Base-by-base conservation (phyloP, 345 rosid species). In the Gossypium mustelinum region DNA sequence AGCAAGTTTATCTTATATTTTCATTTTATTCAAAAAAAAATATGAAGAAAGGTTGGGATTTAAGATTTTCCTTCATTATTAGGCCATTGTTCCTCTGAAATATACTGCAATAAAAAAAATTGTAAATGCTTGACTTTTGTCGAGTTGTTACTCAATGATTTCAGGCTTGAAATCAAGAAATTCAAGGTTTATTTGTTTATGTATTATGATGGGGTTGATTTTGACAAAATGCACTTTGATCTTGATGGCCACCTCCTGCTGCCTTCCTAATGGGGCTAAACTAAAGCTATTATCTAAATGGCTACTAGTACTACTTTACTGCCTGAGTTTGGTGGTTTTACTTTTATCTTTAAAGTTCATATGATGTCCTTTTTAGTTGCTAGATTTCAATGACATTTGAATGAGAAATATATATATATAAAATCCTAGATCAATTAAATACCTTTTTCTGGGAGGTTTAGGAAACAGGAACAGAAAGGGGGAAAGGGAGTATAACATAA, bases 341-440 rank as follows among this genome's bases (percentile, higher is more conserved):
- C 54, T 50, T 50, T 13, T 50, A 13, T 12, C 17, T 50, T 50
- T 50, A 13, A 34, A 34, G 41, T 12, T 48, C 13, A 48, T 48
- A 2, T 48, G 52, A 48, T 48, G 52, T 48, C 52, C 20, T 14
- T 62, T 56, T 72, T 55, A 18, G 54, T 58, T 22, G 24, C 41
- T 72, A 43, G 65, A 34, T 70, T 54, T 71, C 73, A n/a, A 60
- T 55, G 56, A 52, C 9, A 56, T 56, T 56, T 34, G 60, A 56
- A 55, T 3, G 20, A 16, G 22, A 54, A 54, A 54, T 54, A 48
- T 48, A 17, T 29, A 29, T 20, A 29, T 29, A 29, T 29, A 34
- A 29, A 29, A 34, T 5, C 41, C 41, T 34, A 34, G 41, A 34
- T 34, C 7, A 34, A 34, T 34, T 34, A 34, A 34, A 34, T 7